Evolutionary conservation across 2,329 filamentous ascomycete genomes (phyloP), one percentile per base, ranked within the genome.

Genomic region (Pyrenophora seminiperda): DNA sequence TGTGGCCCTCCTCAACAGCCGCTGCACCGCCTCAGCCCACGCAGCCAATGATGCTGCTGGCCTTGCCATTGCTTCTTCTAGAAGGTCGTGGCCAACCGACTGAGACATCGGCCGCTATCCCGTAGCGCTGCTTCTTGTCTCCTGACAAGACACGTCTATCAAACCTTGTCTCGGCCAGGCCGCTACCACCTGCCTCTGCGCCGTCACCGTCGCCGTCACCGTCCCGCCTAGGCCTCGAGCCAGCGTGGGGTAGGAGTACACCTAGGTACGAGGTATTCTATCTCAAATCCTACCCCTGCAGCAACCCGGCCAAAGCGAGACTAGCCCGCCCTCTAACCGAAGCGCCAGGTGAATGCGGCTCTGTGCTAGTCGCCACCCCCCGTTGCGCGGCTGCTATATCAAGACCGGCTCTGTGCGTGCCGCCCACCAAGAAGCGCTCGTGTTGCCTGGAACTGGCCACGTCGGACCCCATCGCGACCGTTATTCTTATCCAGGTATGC

Each of bases 341-440:
- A 53, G 58, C 56, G 65, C 67, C 59, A 41, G 42, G 59, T 67
- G 67, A 59, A 60, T 67, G 67, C 58, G 67, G 67, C 66, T 71
- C 63, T 62, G 56, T 58, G 52, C 54, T 50, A 47, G 50, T 59
- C 48, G 54, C 56, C 52, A 49, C 31, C 46, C 38, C 37, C 37
- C 50, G 44, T 56, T 45, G 50, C 53, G 57, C 62, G 59, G 56
- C 64, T 57, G 55, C 62, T 59, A 63, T 63, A 65, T 57, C 54
- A 53, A 63, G 56, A 9, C 41, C 36, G 19, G 45, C 37, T 41
- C 31, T 32, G 43, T 50, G 46, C 45, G 45, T 41, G 46, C 50
- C 50, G 50, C 50, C 59, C 65, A 62, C 65, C 58, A 48, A 56
- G 50, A 66, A 57, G 58, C 66, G 65, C 66, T 61, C 39, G 64